Evolutionary conservation across 1,284 basidiomycete species (phyloP), one percentile per base, ranked within the genome.

Genomic region (Pseudozyma hubeiensis): DNA sequence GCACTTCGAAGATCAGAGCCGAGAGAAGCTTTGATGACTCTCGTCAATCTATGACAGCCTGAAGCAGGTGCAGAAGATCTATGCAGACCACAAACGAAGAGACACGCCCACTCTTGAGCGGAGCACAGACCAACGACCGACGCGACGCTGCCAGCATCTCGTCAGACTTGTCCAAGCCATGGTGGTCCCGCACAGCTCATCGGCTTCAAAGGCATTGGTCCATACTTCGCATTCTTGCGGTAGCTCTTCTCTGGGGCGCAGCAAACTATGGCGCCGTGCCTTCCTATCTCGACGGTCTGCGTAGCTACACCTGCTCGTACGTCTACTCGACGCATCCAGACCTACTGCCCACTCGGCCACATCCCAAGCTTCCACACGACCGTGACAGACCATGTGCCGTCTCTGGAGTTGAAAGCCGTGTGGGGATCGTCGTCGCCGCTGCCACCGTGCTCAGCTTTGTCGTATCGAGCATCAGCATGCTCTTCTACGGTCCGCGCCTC

Each of bases 401-500:
- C 30, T 49, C 62, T 8, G 71, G 71, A 19, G 71, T 74, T 13
- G 71, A 74, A 39, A 66, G 66, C 55, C 61, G 63, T 41, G 65
- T 74, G 3, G 71, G 71, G 10, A 47, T 74, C 34, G 53, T 69
- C 11, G 66, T 65, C n/a, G 71, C 71, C n/a, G 49, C 53, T 3
- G 58, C 62, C 13, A 74, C 62, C 35, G 63, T 74, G 62, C 63
- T 65, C 35, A 65, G 62, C 46, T 69, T 74, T 41, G 65, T 63
- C 44, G 52, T 74, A 3, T 74, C 71, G 1, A 69, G 66, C 48
- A 43, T 62, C 53, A 69, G 65, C 50, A 69, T 74, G 66, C 71
- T 74, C 49, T 74, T 60, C 50, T 74, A 74, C 45, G 71, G 66
- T 0, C 71, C 71, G 8, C 54, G 55, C 4, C 71, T 74, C n/a